Percentiles rank a stretch among this genome's conserved stretches.
phyloP scores from a whole-genome alignment of 805 yeast species.

The Nakazawaea populi region DNA sequence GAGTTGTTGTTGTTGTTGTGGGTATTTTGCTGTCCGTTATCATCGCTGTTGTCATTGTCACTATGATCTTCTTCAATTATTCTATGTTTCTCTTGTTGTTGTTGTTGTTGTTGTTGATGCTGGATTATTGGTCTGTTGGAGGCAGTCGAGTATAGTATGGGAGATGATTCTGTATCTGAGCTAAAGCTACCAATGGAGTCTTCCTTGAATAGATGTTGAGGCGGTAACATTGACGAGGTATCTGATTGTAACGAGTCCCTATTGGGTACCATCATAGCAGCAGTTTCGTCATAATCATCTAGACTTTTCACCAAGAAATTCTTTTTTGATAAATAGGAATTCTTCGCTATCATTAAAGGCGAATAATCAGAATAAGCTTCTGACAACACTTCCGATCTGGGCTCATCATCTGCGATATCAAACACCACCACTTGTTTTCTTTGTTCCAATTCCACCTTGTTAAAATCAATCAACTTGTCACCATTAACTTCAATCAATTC shows the following conservation, averaged over 20 bases:
- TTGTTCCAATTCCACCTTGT: not conserved
- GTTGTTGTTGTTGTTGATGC: not conserved
- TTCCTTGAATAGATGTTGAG: slow-evolving; percentile 5
- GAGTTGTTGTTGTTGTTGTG: no score
- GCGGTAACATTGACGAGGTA: slow-evolving; percentile 8
- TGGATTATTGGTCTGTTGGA: not conserved
- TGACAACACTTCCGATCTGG: slow-evolving; percentile 33
- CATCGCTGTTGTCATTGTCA: not conserved
- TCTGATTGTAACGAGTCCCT: slow-evolving; percentile 11
- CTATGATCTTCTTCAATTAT: no score
- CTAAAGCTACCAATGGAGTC: slow-evolving; percentile 24
- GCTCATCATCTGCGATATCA: slow-evolving; percentile 15
- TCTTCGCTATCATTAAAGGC: slow-evolving; percentile 19
- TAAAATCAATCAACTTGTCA: slow-evolving; percentile 9
- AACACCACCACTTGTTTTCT: slow-evolving; percentile 25
- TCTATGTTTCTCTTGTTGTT: not conserved
- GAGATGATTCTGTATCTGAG: slow-evolving; percentile 15
- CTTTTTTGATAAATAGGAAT: slow-evolving; percentile 10
- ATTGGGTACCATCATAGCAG: slow-evolving; percentile 10
- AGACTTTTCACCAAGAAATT: slow-evolving; percentile 26
- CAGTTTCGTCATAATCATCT: slow-evolving; percentile 20
- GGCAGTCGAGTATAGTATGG: not conserved
- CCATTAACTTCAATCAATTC: slow-evolving; percentile 7
- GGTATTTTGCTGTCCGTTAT: not conserved
- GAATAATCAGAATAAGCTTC: slow-evolving; percentile 30